Base-by-base conservation (phyloP, 495 filamentous ascomycete genomes). In the Penicillium lagena region DNA sequence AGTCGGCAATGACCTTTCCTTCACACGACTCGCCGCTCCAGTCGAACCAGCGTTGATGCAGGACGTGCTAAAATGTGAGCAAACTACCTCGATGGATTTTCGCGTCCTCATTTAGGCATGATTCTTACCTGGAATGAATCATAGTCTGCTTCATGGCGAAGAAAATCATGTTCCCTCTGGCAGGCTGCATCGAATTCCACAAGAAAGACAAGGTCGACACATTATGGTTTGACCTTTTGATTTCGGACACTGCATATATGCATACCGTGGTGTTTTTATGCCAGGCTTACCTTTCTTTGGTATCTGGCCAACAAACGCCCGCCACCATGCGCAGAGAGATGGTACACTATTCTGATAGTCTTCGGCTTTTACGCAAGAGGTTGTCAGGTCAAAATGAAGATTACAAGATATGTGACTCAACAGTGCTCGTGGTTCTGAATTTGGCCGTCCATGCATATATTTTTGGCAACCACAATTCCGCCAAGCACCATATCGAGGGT, bases 121-220 rank as follows among this genome's bases (percentile, higher is more conserved):
- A 22, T 6, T 22, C 36, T 48, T n/a, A 27, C 13, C 12, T 36
- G 35, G 29, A 36, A 9, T 34, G 10, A 27, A 9, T 7, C 13
- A 31, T 22, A 73, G 70, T 71, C 50, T 71, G 62, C 30, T 52
- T 52, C 17, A 71, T 70, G 22, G 60, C 64, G 11, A 67, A 67
- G 31, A 35, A 56, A 40, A 40, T 55, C 27, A 35, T 73, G n/a
- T 67, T 63, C 44, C 61, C 62, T n/a, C 43, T 69, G 17, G 65
- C 63, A 35, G n/a, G 46, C 32, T 70, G 58, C 45, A 61, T 72
- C 35, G 13, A 54, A 39, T 64, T 71, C 52, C 56, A 64, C 12
- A 42, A 41, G 12, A 49, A 50, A 43, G 45, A 45, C 14, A 58
- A 45, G 22, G 12, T 47, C 11, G 45, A 47, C 22, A 47, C 45